Conservation (phyloP, 116 monocot genomes). For the Dioscorea cayenensis region DNA sequence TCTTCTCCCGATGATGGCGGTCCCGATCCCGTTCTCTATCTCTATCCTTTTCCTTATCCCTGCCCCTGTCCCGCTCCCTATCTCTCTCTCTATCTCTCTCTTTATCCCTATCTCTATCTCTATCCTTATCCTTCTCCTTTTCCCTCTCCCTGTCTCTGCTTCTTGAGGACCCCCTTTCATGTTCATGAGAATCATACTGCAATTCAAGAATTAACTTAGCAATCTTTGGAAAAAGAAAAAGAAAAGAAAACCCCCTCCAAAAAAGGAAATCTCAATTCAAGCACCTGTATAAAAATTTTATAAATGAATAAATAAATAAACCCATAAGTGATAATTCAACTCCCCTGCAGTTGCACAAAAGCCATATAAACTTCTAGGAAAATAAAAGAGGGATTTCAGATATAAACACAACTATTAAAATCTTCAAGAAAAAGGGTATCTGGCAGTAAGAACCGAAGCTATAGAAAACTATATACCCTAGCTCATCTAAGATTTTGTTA, state of each 20-base stretch:
- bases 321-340: too few relatives aligned
- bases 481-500: too few relatives aligned
- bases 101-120: slow-evolving; percentile 24
- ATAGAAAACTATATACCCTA: too few relatives aligned
- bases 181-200: slow-evolving; percentile 16
- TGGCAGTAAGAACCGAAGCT: too few relatives aligned
- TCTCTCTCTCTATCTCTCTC: slow-evolving; percentile 22
- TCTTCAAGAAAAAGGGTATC: too few relatives aligned
- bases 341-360: too few relatives aligned
- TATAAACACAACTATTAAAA: too few relatives aligned
- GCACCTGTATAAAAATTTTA: not conserved
- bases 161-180: slow-evolving; percentile 36
- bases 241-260: not conserved
- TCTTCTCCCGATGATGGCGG: slow-evolving; percentile 47
- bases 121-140: slow-evolving; percentile 18
- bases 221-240: slow-evolving; percentile 4
- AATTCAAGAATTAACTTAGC: not conserved
- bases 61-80: slow-evolving; percentile 24
- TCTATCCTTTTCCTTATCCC: slow-evolving; percentile 11
- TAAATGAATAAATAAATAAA: not conserved
- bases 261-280: not conserved
- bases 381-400: too few relatives aligned
- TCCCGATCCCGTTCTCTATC: slow-evolving; percentile 26
- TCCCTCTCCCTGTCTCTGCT: slow-evolving; percentile 37
- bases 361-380: too few relatives aligned